Percentiles rank a stretch among this genome's conserved stretches.
phyloP scores from a whole-genome alignment of 2,329 filamentous ascomycete species.

The Aspergillus fischeri region DNA sequence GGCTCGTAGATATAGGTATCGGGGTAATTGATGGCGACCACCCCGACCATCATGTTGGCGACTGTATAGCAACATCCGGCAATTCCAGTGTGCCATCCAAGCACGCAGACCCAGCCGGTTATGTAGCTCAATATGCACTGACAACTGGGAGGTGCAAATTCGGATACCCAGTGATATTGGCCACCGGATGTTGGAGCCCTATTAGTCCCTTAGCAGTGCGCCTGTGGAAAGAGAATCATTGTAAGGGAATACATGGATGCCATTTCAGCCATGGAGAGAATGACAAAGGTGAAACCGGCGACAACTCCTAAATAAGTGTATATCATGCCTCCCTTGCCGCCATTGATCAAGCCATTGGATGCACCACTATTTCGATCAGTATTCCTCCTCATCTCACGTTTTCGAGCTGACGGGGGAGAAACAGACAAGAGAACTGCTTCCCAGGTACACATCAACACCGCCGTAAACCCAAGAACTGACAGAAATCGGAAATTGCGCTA shows the following conservation, averaged over 20 bases:
- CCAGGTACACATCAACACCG: conserved; percentile 33
- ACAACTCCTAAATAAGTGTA: conserved; percentile 50
- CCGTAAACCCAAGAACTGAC: conserved; percentile 31
- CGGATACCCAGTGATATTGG: conserved; percentile 33
- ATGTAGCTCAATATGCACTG: conserved; percentile 33
- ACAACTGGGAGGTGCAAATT: conserved; percentile 30
- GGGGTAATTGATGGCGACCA: conserved; percentile 28
- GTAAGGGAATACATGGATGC: conserved; percentile 40
- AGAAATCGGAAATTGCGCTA: conserved; percentile 34
- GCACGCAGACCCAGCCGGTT: conserved; percentile 27
- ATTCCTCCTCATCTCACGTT: neutral
- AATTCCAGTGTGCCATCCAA: conserved; percentile 27
- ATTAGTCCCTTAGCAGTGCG: neutral
- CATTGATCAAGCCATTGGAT: conserved; percentile 34
- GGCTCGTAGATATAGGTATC: conserved; percentile 20
- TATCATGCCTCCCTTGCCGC: conserved; percentile 51
- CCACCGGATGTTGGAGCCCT: conserved; percentile 38
- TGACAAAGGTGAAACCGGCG: conserved; percentile 41
- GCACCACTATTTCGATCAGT: conserved; percentile 6
- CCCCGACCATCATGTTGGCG: conserved; percentile 31
- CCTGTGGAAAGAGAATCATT: neutral
- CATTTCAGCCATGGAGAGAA: conserved; percentile 48
- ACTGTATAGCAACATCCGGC: conserved; percentile 24
- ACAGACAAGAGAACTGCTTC: conserved; percentile 21
- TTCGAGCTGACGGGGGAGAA: neutral